These are phyloP conservation scores for Phalaenopsis hybrid DNA, from an alignment of 116 monocot species.

Conservation along the genomic window DNA sequence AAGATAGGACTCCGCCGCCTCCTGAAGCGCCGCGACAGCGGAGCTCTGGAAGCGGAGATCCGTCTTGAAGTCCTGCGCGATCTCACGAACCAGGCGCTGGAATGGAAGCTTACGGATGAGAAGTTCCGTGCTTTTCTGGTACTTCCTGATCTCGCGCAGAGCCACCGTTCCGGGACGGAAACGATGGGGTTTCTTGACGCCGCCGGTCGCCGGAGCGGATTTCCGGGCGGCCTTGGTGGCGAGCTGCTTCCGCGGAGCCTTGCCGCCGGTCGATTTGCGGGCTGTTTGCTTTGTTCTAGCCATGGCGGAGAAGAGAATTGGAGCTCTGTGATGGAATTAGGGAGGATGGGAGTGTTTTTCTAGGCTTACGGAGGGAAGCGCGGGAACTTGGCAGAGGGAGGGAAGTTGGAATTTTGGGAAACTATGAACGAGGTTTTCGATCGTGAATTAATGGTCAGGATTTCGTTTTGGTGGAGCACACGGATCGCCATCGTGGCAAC, in stretches of 20 bases:
- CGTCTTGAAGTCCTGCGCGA: constrained; percentile 78
- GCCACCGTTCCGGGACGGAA: constrained; percentile 61
- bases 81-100: constrained; percentile 57
- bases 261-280: constrained; percentile 60
- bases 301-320: background rate
- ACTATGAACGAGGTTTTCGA: background rate
- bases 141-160: constrained; percentile 62
- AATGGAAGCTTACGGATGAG: constrained; percentile 68
- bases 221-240: constrained; percentile 67
- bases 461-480: background rate
- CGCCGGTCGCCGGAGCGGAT: constrained; percentile 64
- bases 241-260: constrained; percentile 67
- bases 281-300: constrained; percentile 50
- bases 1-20: constrained; percentile 59
- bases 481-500: background rate
- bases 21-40: constrained; percentile 63
- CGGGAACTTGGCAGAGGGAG: too few species aligned
- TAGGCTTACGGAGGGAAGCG: background rate
- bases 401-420: background rate
- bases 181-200: constrained; percentile 65
- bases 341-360: background rate
- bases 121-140: constrained; percentile 69
- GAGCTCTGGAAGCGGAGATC: constrained; percentile 68
- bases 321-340: background rate
- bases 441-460: constrained; percentile 1